These are phyloP conservation scores for Echeveria elegans DNA, from an alignment of 164 flowering plant genomes.

Conservation along the genomic window DNA sequence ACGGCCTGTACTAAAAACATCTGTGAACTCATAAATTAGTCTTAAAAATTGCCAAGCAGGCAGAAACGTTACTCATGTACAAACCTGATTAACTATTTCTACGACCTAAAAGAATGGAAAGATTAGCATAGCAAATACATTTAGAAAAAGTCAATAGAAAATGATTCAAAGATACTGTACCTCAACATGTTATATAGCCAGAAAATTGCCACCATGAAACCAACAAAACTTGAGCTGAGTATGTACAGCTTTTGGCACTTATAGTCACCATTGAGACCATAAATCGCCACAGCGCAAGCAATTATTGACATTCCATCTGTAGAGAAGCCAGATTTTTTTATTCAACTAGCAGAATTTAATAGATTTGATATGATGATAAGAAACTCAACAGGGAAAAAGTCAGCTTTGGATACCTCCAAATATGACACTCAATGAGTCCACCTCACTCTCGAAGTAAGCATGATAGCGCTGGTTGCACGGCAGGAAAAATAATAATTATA, in stretches of 20 bases:
- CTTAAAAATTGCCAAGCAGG: too few species aligned
- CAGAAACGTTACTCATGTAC: too few species aligned
- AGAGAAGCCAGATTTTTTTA: background rate
- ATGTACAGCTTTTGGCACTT: conserved; percentile 39
- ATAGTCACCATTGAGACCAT: conserved; percentile 39
- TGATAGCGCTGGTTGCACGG: conserved; percentile 69
- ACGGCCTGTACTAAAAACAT: background rate
- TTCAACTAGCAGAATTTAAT: background rate
- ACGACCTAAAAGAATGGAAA: too few species aligned
- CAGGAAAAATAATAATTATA: too few species aligned
- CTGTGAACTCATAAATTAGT: too few species aligned
- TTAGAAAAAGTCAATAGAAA: too few species aligned
- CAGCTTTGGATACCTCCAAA: conserved; percentile 80
- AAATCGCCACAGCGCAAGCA: conserved; percentile 48
- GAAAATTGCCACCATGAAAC: conserved; percentile 44
- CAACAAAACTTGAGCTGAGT: conserved; percentile 46
- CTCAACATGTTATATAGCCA: conserved; percentile 83
- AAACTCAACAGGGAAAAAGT: too few species aligned
- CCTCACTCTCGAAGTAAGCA: conserved; percentile 94
- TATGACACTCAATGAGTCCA: conserved; percentile 57
- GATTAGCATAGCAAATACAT: too few species aligned
- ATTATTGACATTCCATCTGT: conserved; percentile 65
- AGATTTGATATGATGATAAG: conserved; percentile 1
- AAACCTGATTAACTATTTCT: too few species aligned
- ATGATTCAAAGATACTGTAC: conserved; percentile 22